Evolutionary conservation across 2,329 filamentous ascomycete genomes (phyloP).

Genomic region (Madurella mycetomatis): DNA sequence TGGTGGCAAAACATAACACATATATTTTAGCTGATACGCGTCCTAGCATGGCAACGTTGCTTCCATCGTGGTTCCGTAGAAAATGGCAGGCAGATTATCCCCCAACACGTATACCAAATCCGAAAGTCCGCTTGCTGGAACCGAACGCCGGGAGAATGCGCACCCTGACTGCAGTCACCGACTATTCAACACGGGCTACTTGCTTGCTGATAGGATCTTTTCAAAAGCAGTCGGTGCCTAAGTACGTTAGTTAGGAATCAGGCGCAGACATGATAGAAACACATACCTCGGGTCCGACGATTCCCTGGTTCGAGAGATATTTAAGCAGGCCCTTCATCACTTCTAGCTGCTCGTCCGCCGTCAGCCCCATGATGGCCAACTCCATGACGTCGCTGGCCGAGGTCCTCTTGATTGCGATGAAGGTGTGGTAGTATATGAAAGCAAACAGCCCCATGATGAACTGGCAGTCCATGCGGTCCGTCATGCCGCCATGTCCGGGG

Average conservation of each 20-base stretch:
- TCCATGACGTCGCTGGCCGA: slow-evolving; percentile 86
- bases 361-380: slow-evolving; percentile 83
- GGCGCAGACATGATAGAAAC: neutral
- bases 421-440: slow-evolving; percentile 98
- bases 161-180: neutral
- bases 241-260: neutral
- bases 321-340: slow-evolving; percentile 61
- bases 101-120: neutral
- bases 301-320: slow-evolving; percentile 63
- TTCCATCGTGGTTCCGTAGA: no score
- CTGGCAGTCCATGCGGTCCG: slow-evolving; percentile 98
- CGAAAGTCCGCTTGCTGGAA: slow-evolving; percentile 13
- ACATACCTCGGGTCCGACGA: slow-evolving; percentile 38
- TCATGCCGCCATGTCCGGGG: slow-evolving; percentile 95
- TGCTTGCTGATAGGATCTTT: slow-evolving; percentile 5
- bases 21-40: no score
- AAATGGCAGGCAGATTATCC: neutral
- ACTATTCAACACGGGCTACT: slow-evolving; percentile 3
- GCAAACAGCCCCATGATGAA: slow-evolving; percentile 99
- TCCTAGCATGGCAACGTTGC: no score
- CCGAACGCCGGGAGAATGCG: slow-evolving; percentile 16
- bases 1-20: no score
- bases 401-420: slow-evolving; percentile 84
- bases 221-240: slow-evolving; percentile 11
- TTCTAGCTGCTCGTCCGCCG: slow-evolving; percentile 84